A percentile compares a stretch with the other conserved stretches of the same genome.
Evolutionary conservation across 169 alveolate genomes (phyloP).

Genomic region (Plasmodium billcollinsi): DNA sequence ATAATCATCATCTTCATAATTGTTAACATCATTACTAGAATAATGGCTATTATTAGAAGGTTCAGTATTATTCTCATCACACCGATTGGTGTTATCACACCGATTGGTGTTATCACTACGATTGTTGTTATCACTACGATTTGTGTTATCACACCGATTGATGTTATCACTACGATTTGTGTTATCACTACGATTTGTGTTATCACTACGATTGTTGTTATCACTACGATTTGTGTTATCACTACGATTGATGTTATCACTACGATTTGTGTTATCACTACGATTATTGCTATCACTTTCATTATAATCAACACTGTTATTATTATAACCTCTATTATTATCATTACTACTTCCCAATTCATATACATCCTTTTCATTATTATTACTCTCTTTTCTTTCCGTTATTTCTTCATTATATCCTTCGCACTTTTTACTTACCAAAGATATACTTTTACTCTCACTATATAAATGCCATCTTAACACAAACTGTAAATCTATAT

Average conservation of each 20-base stretch:
- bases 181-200: not conserved
- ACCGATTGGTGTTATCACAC: not conserved
- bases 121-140: not conserved
- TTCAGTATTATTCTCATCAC: not conserved
- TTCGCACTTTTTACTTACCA: constrained; percentile 4
- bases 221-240: not conserved
- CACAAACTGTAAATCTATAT: constrained; percentile 77
- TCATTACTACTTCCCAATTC: not conserved
- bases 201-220: not conserved
- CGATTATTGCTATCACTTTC: not conserved
- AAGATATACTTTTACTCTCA: constrained; percentile 60
- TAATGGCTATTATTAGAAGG: not conserved
- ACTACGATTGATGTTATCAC: not conserved
- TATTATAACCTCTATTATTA: not conserved
- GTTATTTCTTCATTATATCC: not conserved
- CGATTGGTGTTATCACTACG: not conserved
- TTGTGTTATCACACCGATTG: not conserved
- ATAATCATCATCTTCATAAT: too few species aligned
- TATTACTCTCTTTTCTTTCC: not conserved
- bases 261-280: not conserved
- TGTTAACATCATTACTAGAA: too few species aligned
- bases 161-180: not conserved
- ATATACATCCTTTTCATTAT: not conserved
- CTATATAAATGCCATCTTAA: constrained; percentile 81
- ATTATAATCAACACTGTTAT: not conserved